Base-by-base conservation (phyloP, 164 flowering plant species). In the Magnolia changhungtana region DNA sequence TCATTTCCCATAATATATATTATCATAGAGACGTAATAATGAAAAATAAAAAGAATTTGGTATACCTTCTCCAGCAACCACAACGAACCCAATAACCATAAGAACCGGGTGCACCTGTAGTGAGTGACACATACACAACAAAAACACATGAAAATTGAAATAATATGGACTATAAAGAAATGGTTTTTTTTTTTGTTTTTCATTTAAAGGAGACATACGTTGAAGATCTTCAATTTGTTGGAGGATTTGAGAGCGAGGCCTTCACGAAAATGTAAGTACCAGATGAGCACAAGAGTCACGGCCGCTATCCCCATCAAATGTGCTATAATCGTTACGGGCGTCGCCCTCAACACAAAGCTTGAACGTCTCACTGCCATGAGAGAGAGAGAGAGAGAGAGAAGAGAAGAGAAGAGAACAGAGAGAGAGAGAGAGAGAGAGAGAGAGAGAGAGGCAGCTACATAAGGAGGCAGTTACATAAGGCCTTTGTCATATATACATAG, bases 11-110 rank as follows among this genome's bases (percentile, higher is more conserved):
- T 37, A 37, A 37, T 4, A 37, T 37, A 37, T 37, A 37, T 37
- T 5, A 37, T 37, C 45, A 37, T 37, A 4, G 45, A 37, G 45
- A 37, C 45, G 7, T 37, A 37, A 37, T 37, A 37, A 37, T 3
- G 6, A 37, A 37, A 37, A 5, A 37, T 3, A 37, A 2, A 37
- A 37, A 37, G 45, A 37, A 5, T 21, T n/a, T 50, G 23, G n/a
- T 81, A 52, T 84, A 88, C 93, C 95, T 91, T 92, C 90, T 70
- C 97, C 95, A 2, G 76, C 80, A 9, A 79, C 23, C n/a, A 84
- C 67, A 23, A 82, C 74, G 63, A 81, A 71, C 27, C 87, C 84
- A 69, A 81, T 68, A 19, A 75, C 51, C 92, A 86, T 89, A 6
- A 87, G 78, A 67, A 93, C 76, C 11, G 89, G 87, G 76, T 93